Conservation (phyloP, 805 yeast species). For the Clavispora santaluciae region DNA sequence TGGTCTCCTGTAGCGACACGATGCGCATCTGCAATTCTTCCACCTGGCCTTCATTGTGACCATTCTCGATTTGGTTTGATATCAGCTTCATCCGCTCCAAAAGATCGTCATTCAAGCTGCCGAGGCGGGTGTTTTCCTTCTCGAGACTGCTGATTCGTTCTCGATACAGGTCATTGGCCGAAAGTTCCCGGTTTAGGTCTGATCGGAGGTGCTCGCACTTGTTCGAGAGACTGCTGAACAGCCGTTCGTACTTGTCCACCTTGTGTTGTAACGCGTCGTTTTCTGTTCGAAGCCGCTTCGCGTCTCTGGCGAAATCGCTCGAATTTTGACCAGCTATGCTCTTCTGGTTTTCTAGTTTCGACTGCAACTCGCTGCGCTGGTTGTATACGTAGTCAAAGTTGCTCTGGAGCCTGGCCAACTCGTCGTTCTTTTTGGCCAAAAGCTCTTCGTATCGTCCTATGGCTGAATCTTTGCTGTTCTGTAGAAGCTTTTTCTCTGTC, state of each 20-base stretch:
- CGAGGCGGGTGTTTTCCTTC: slow-evolving; percentile 23
- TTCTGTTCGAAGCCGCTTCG: slow-evolving; percentile 17
- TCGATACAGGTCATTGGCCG: slow-evolving; percentile 34
- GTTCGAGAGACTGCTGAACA: slow-evolving; percentile 19
- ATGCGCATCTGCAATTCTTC: slow-evolving; percentile 18
- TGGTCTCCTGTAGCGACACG: slow-evolving; percentile 38
- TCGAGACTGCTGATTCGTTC: slow-evolving; percentile 30
- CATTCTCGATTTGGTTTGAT: slow-evolving; percentile 7
- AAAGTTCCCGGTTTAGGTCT: slow-evolving; percentile 29
- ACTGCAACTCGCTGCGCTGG: slow-evolving; percentile 28
- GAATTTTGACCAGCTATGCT: slow-evolving; percentile 20
- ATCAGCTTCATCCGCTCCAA: slow-evolving; percentile 24
- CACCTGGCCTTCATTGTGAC: slow-evolving; percentile 22
- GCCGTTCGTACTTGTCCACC: slow-evolving; percentile 16
- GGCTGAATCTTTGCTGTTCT: slow-evolving; percentile 23
- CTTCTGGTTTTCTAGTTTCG: slow-evolving; percentile 27
- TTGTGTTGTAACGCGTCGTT: slow-evolving; percentile 10
- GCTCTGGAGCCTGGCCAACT: slow-evolving; percentile 26
- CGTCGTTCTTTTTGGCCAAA: slow-evolving; percentile 28
- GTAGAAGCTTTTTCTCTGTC: slow-evolving; percentile 31
- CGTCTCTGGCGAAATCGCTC: slow-evolving; percentile 16
- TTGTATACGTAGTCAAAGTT: slow-evolving; percentile 34
- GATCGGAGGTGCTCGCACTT: slow-evolving; percentile 32
- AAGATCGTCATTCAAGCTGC: slow-evolving; percentile 26
- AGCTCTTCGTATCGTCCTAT: slow-evolving; percentile 20